Evolutionary conservation across 345 rosid genomes (phyloP).

Genomic region (Cardiospermum halicacabum): DNA sequence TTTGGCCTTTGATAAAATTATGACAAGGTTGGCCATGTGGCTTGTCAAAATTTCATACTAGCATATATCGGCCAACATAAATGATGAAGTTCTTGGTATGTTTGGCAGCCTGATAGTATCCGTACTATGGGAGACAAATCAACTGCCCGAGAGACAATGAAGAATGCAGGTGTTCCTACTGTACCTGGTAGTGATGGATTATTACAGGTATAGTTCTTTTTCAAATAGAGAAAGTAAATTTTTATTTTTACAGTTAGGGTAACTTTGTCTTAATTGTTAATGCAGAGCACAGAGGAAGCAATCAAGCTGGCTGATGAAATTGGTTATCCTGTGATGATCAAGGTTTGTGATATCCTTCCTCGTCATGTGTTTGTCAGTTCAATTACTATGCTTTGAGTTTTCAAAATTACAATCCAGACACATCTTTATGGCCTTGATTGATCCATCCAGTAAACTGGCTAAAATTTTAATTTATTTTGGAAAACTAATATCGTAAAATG

Average conservation of each 20-base stretch:
- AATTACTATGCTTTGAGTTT: background rate
- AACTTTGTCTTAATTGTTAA: conserved; percentile 15
- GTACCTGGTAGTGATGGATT: conserved; percentile 99
- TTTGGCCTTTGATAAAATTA: too few relatives aligned
- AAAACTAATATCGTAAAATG: background rate
- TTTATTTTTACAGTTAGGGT: background rate
- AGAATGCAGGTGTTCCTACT: conserved; percentile 96
- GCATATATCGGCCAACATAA: background rate
- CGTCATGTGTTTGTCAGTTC: too few relatives aligned
- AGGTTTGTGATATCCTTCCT: conserved; percentile 42
- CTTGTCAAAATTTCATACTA: background rate
- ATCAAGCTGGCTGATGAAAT: conserved; percentile 74
- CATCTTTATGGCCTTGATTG: background rate
- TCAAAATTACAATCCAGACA: background rate
- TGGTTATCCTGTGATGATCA: conserved; percentile 97
- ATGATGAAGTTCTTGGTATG: background rate
- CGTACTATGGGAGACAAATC: conserved; percentile 98
- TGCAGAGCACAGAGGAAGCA: conserved; percentile 92
- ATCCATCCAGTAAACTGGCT: background rate
- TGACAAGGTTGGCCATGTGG: too few relatives aligned
- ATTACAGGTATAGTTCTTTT: conserved; percentile 48
- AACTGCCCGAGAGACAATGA: conserved; percentile 98
- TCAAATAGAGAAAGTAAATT: background rate
- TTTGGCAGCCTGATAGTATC: conserved; percentile 91
- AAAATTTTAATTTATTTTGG: background rate